These are phyloP conservation scores for Fonsecaea monophora DNA, from an alignment of 2,329 filamentous ascomycete species.

Conservation along the genomic window DNA sequence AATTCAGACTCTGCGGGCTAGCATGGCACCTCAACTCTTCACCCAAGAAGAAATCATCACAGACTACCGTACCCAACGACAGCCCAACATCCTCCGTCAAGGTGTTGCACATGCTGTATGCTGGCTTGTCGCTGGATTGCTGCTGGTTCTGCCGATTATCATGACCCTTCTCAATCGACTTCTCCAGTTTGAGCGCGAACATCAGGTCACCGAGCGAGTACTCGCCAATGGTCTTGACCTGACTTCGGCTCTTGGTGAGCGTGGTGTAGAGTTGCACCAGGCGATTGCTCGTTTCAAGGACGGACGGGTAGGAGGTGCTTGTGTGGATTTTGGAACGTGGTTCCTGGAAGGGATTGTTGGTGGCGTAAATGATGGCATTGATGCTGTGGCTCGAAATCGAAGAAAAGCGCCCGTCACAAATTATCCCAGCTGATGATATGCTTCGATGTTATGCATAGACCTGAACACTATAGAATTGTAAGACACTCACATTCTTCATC, in stretches of 20 bases:
- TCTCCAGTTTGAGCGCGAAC: slow-evolving; percentile 67
- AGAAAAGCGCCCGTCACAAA: slow-evolving; percentile 59
- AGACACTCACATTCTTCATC: slow-evolving; percentile 3
- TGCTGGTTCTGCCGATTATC: slow-evolving; percentile 32
- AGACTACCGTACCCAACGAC: neutral
- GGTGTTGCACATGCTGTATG: slow-evolving; percentile 33
- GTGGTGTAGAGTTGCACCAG: slow-evolving; percentile 60
- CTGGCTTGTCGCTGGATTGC: slow-evolving; percentile 32
- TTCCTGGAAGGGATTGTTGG: slow-evolving; percentile 68
- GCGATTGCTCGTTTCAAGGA: slow-evolving; percentile 67
- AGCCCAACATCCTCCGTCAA: slow-evolving; percentile 27
- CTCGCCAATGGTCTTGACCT: slow-evolving; percentile 60
- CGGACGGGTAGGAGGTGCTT: slow-evolving; percentile 66
- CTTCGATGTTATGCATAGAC: neutral
- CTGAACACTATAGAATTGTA: neutral
- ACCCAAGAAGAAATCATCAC: neutral
- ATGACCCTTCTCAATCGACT: slow-evolving; percentile 32
- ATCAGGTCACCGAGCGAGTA: slow-evolving; percentile 68
- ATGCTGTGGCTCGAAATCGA: slow-evolving; percentile 29
- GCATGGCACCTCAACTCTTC: slow-evolving; percentile 30
- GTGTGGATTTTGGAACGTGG: slow-evolving; percentile 66
- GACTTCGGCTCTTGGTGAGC: slow-evolving; percentile 61
- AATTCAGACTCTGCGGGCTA: slow-evolving; percentile 30
- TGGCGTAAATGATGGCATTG: slow-evolving; percentile 68
- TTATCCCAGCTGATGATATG: neutral